Conservation (phyloP, 2,329 filamentous ascomycete species). For the Aspergillus fischeri region DNA sequence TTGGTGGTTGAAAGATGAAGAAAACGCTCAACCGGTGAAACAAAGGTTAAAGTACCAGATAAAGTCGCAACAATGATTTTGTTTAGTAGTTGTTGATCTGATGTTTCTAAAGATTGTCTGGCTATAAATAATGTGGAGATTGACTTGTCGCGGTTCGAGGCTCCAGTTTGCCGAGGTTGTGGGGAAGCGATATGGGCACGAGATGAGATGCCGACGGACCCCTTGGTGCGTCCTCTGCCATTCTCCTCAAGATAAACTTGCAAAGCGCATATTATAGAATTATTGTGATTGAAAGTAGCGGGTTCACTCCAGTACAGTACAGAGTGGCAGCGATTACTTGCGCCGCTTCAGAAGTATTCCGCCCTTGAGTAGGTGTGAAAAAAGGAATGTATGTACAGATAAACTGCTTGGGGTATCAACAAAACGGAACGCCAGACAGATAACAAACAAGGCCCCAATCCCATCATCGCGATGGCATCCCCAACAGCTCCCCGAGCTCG, state of each 20-base stretch:
- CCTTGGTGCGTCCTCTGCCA: no score
- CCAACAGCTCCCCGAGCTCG: slow-evolving; percentile 41
- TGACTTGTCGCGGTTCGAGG: background rate
- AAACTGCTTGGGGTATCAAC: slow-evolving; percentile 8
- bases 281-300: slow-evolving; percentile 7
- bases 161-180: slow-evolving; percentile 15
- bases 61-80: background rate
- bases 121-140: slow-evolving; percentile 10
- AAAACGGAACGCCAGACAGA: background rate
- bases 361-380: slow-evolving; percentile 2
- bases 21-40: no score
- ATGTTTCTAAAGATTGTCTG: background rate
- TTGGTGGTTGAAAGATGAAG: background rate
- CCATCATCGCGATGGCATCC: slow-evolving; percentile 17
- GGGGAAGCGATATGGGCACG: no score
- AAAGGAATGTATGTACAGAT: slow-evolving; percentile 6
- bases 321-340: slow-evolving; percentile 6
- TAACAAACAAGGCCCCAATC: slow-evolving; percentile 1
- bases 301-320: background rate
- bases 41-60: background rate
- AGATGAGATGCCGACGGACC: background rate
- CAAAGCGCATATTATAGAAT: background rate
- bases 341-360: slow-evolving; percentile 16
- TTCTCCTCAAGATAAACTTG: background rate
- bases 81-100: background rate